A percentile compares a stretch with the other conserved stretches of the same genome.
phyloP scores from a whole-genome alignment of 2,329 filamentous ascomycete genomes.

The Hypoxylon sp. region DNA sequence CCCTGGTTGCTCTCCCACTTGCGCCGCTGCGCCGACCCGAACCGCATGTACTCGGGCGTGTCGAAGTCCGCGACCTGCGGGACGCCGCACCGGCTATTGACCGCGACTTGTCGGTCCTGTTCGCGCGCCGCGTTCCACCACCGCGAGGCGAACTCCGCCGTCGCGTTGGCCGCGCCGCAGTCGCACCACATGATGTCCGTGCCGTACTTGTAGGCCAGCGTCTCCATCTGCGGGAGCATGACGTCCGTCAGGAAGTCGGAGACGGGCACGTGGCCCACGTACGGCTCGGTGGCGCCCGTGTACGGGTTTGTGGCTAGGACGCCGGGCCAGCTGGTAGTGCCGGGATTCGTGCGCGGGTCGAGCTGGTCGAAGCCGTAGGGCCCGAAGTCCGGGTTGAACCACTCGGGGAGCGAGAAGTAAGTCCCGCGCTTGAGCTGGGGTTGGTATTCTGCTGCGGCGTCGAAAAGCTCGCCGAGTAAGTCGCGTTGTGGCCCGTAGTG shows the following conservation, averaged over 20 bases:
- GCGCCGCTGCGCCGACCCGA: constrained; percentile 63
- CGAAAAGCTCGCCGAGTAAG: constrained; percentile 61
- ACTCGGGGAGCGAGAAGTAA: constrained; percentile 66
- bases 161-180: constrained; percentile 60
- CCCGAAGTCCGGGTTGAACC: constrained; percentile 64
- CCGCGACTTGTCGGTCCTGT: constrained; percentile 64
- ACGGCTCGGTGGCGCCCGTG: constrained; percentile 59
- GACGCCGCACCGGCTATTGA: constrained; percentile 71
- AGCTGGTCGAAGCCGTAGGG: constrained; percentile 60
- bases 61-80: constrained; percentile 68
- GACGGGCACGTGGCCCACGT: constrained; percentile 59
- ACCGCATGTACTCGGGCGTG: constrained; percentile 71
- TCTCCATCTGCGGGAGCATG: constrained; percentile 63
- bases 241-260: constrained; percentile 61
- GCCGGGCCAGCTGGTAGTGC: constrained; percentile 57
- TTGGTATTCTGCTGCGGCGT: constrained; percentile 59
- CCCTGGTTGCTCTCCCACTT: constrained; percentile 74
- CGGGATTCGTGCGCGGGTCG: constrained; percentile 44
- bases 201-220: constrained; percentile 60
- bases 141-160: constrained; percentile 57
- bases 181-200: constrained; percentile 68
- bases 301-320: constrained; percentile 61
- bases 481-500: constrained; percentile 60
- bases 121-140: constrained; percentile 60
- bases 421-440: constrained; percentile 61